These are phyloP conservation scores for Davidsoniella virescens DNA, from an alignment of 2,329 filamentous ascomycete species.

Conservation along the genomic window DNA sequence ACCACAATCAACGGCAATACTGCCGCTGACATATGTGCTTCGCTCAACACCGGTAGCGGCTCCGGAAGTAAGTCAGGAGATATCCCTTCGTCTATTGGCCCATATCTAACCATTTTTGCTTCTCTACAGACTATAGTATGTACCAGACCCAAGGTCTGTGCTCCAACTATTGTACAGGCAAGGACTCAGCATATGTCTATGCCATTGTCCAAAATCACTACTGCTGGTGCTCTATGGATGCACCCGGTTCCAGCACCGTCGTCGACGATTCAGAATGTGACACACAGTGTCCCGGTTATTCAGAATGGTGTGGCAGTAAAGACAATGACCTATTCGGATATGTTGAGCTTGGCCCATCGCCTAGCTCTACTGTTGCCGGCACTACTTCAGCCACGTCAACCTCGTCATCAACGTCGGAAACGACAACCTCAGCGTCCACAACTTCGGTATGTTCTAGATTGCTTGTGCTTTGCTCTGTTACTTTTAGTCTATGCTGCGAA, in stretches of 20 bases:
- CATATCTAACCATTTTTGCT: background rate
- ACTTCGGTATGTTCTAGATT: constrained; percentile 4
- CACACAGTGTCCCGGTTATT: constrained; percentile 50
- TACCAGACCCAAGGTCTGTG: constrained; percentile 59
- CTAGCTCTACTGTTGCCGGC: constrained; percentile 7
- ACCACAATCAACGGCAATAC: constrained; percentile 9
- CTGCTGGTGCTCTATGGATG: constrained; percentile 64
- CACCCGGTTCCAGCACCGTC: constrained; percentile 31
- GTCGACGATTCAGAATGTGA: constrained; percentile 34
- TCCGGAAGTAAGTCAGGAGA: constrained; percentile 24
- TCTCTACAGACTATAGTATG: constrained; percentile 31
- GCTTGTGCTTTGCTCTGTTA: background rate
- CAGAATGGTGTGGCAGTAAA: constrained; percentile 46
- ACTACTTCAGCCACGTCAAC: constrained; percentile 15
- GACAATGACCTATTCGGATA: constrained; percentile 48
- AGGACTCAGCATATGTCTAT: constrained; percentile 37
- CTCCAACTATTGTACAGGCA: constrained; percentile 35
- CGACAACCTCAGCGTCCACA: background rate
- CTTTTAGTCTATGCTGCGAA: background rate
- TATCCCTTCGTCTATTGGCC: constrained; percentile 4
- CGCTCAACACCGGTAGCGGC: constrained; percentile 22
- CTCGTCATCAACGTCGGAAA: constrained; percentile 17
- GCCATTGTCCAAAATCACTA: constrained; percentile 47
- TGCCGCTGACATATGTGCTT: constrained; percentile 16
- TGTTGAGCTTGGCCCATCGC: constrained; percentile 29